A percentile compares a stretch with the other conserved stretches of the same genome.
These are phyloP conservation scores for Syzygium oleosum DNA, from an alignment of 345 rosid genomes.

Conservation along the genomic window DNA sequence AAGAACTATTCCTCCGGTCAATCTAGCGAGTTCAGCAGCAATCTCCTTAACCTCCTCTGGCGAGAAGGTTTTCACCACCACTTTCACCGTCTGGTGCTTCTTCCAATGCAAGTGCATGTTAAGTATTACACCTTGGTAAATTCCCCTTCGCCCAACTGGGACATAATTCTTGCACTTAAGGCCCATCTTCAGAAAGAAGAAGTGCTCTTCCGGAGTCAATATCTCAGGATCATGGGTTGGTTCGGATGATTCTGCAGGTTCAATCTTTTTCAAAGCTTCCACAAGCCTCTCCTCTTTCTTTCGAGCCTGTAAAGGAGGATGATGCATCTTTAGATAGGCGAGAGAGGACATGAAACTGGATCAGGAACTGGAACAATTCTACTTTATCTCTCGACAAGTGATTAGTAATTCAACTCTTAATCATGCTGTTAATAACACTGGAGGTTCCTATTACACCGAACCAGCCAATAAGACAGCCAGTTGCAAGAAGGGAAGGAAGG, in stretches of 20 bases:
- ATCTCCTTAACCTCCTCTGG: constrained; percentile 86
- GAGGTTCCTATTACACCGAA: background rate
- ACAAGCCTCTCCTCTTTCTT: constrained; percentile 74
- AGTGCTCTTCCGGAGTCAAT: constrained; percentile 92
- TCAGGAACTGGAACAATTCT: background rate
- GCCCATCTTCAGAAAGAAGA: constrained; percentile 82
- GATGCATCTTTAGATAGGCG: background rate
- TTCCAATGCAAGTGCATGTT: constrained; percentile 99
- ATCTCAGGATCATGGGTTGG: constrained; percentile 89
- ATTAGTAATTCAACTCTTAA: background rate
- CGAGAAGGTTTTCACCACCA: constrained; percentile 75
- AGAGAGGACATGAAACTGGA: no score
- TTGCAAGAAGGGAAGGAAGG: background rate
- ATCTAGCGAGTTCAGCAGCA: constrained; percentile 71
- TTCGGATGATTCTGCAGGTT: constrained; percentile 61
- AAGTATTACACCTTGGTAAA: constrained; percentile 91
- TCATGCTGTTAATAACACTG: background rate
- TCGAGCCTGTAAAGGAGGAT: constrained; percentile 41
- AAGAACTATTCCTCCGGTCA: constrained; percentile 87
- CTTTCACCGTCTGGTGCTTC: constrained; percentile 89
- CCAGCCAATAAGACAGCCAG: background rate
- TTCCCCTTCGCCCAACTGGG: constrained; percentile 82
- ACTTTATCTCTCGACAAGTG: background rate
- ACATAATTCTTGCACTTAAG: constrained; percentile 93
- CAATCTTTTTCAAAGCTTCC: constrained; percentile 67